These are phyloP conservation scores for Metarhizium robertsii DNA, from an alignment of 2,329 filamentous ascomycete genomes.

Conservation along the genomic window DNA sequence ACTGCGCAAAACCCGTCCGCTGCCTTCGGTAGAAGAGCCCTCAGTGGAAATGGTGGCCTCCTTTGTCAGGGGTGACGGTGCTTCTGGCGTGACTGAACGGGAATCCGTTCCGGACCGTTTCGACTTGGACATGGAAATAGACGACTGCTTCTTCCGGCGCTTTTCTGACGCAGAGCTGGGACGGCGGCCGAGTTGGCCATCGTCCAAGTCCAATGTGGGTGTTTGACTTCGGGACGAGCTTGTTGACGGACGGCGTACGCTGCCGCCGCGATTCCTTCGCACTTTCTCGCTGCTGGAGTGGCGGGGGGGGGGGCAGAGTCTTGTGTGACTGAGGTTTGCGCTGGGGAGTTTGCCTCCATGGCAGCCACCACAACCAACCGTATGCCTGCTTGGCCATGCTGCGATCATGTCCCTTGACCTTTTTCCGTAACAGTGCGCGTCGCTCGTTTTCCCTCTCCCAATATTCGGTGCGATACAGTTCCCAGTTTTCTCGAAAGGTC, in stretches of 20 bases:
- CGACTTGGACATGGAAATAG: conserved; percentile 30
- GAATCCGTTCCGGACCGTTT: conserved; percentile 38
- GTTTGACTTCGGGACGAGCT: conserved; percentile 42
- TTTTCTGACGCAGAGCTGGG: conserved; percentile 41
- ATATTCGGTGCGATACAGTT: conserved; percentile 85
- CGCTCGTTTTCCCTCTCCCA: conserved; percentile 97
- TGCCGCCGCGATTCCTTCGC: conserved; percentile 41
- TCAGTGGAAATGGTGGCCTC: conserved; percentile 29
- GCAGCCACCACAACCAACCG: conserved; percentile 80
- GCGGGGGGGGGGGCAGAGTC: conserved; percentile 23
- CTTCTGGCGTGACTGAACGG: conserved; percentile 45
- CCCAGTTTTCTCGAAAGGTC: conserved; percentile 94
- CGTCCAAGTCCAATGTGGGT: conserved; percentile 37
- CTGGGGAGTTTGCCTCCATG: conserved; percentile 43
- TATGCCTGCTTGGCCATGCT: conserved; percentile 59
- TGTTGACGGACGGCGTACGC: conserved; percentile 41
- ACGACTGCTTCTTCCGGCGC: conserved; percentile 36
- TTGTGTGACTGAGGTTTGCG: conserved; percentile 25
- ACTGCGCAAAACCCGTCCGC: conserved; percentile 13
- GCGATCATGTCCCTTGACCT: conserved; percentile 59
- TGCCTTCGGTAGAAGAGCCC: conserved; percentile 13
- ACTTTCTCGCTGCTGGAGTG: conserved; percentile 36
- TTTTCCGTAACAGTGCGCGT: conserved; percentile 60
- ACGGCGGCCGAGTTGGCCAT: conserved; percentile 30
- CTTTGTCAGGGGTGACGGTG: conserved; percentile 41